Percentiles rank a stretch among this genome's conserved stretches.
Evolutionary conservation across 176 grass and related monocot species (phyloP).

Genomic region (Saccharum spontaneum): DNA sequence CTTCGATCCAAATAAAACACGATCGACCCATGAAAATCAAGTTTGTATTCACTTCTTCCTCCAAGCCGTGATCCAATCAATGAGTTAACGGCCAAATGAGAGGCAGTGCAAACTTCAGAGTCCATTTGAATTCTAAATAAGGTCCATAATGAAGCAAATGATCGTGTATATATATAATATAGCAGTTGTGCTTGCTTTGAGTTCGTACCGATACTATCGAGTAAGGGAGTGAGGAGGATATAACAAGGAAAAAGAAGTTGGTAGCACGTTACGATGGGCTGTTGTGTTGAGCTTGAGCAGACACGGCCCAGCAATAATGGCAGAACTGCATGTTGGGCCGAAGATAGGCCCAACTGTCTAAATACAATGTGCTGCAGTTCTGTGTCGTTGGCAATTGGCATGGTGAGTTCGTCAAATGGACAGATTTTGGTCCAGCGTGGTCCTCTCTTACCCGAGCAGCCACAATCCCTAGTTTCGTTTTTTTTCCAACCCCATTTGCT

Average conservation of each 20-base stretch:
- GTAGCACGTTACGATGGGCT: background rate
- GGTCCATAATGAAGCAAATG: background rate
- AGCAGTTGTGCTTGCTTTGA: too few species aligned
- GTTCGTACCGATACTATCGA: too few species aligned
- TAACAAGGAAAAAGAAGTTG: background rate
- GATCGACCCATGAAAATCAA: background rate
- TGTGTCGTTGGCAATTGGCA: too few species aligned
- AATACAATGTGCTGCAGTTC: background rate
- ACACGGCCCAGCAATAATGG: background rate
- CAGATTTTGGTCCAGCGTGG: background rate
- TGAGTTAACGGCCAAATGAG: background rate
- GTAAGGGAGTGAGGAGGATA: too few species aligned
- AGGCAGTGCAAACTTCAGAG: background rate
- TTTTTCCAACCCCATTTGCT: background rate
- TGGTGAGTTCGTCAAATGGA: background rate
- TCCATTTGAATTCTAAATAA: too few species aligned
- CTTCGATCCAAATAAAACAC: background rate
- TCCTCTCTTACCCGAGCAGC: too few species aligned
- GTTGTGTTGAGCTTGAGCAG: too few species aligned
- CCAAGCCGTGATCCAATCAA: too few species aligned
- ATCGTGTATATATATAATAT: background rate
- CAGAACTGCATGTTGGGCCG: background rate
- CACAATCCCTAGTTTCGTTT: background rate
- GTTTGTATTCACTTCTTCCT: background rate
- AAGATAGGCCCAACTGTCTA: background rate